Evolutionary conservation across 2,329 filamentous ascomycete genomes (phyloP), one percentile per base, ranked within the genome.

Genomic region (Spiromastix sp.): DNA sequence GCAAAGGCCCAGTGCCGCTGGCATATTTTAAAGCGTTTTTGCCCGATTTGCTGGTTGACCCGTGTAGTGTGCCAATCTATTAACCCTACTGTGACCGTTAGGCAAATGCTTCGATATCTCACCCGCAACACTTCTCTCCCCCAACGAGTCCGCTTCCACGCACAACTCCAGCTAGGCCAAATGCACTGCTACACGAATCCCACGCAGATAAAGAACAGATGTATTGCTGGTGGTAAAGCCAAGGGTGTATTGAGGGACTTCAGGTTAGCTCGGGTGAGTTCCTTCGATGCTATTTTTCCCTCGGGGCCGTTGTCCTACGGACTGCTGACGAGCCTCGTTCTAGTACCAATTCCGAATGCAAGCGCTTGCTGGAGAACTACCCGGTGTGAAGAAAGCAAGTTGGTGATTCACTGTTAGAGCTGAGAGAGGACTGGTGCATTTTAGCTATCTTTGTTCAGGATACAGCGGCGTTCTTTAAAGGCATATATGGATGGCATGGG

Each of bases 131-230:
- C 85, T 20, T 81, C 79, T 1, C 79, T 98, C 3, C 77, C 87
- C 2, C 70, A 78, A 37, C 77, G 87, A 52, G 78, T 82, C 34
- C 83, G 93, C 52, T 85, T 85, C 42, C 83, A 93, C 59, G 91
- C 91, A 27, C 89, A 96, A 67, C 75, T 98, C 38, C 81, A 96
- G 64, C 71, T 98, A 46, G 77, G 81, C 3, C 81, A 93, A 64
- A 95, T 96, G 89, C 87, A 95, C 67, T 79, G 77, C 68, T 96
- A 96, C 64, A 96, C 91, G 22, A 74, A 87, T 42, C 77, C 85
- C 39, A 94, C 89, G 32, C 87, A 95, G 69, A 87, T 98, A 59
- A 79, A 81, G 60, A 96, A 95, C 64, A 71, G 91, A 48, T 98
- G 91, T 67, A 80, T 93, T 35, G 74, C 89, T 57, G 86, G 86